phyloP scores from a whole-genome alignment of 2,329 filamentous ascomycete genomes.

The Cladosporium sp. region DNA sequence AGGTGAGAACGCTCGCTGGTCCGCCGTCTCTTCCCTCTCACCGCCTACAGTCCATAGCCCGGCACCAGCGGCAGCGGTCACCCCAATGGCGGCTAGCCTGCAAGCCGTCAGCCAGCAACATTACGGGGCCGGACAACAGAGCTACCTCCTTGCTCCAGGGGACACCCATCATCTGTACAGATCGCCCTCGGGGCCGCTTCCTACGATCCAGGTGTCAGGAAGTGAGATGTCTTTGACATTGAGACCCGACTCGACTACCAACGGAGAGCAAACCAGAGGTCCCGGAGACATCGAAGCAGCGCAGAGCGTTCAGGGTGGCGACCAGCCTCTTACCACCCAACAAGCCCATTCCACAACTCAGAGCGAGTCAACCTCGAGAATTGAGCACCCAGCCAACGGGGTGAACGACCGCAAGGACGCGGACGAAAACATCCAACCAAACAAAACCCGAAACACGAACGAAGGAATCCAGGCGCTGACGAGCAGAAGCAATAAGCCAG shows the following conservation, averaged over 20 bases:
- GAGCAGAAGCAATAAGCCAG: too few relatives aligned
- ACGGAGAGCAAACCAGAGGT: background rate
- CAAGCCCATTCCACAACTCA: background rate
- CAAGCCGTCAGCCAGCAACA: slow-evolving; percentile 14
- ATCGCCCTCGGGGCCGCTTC: background rate
- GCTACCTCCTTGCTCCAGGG: background rate
- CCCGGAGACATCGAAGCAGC: too few relatives aligned
- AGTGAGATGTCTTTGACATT: background rate
- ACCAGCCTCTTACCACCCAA: background rate
- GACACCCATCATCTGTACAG: background rate
- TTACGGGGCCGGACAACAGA: background rate
- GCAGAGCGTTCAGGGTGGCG: background rate
- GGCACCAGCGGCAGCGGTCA: background rate
- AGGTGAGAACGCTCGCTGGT: background rate
- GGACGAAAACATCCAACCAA: too few relatives aligned
- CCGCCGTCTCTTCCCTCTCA: background rate
- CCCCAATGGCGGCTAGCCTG: background rate
- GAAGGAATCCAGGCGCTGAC: too few relatives aligned
- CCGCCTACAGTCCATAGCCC: background rate
- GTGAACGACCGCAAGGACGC: too few relatives aligned
- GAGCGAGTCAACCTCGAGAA: too few relatives aligned
- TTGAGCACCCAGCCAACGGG: too few relatives aligned
- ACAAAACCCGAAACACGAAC: too few relatives aligned
- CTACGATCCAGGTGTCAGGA: background rate
- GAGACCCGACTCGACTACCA: background rate